A percentile compares a stretch with the other conserved stretches of the same genome.
Evolutionary conservation across 208 protist species (phyloP).

Genomic region (Strigomonas culicis): DNA sequence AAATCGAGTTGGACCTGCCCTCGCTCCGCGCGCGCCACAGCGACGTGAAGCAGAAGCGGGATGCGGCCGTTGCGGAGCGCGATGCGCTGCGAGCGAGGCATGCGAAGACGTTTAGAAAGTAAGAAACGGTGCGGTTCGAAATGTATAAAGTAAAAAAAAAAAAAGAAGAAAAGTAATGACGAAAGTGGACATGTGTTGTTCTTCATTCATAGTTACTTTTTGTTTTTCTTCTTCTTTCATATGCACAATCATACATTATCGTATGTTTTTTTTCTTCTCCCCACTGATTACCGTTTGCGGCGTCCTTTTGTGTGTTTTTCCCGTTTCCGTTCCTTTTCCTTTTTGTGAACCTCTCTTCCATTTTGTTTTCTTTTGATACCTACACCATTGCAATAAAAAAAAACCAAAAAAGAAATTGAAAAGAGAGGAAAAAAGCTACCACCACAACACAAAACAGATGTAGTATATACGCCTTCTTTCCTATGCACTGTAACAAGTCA

Average conservation of each 20-base stretch:
- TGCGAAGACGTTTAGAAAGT: slow-evolving; percentile 36
- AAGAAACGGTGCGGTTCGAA: slow-evolving; percentile 15
- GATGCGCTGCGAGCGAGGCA: slow-evolving; percentile 31
- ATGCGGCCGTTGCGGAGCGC: slow-evolving; percentile 9
- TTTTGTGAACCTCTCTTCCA: background rate
- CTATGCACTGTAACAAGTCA: too few species aligned
- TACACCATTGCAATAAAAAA: background rate
- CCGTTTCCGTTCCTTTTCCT: background rate
- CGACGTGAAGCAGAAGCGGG: slow-evolving; percentile 21
- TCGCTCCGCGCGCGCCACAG: slow-evolving; percentile 34
- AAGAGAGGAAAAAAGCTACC: too few species aligned
- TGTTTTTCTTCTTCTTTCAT: slow-evolving; percentile 1
- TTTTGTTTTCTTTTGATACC: background rate
- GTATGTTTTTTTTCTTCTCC: slow-evolving; percentile 5
- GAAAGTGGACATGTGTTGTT: background rate
- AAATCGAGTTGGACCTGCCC: slow-evolving; percentile 29
- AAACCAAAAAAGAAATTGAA: too few species aligned
- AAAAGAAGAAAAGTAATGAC: slow-evolving; percentile 6
- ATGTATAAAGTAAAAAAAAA: slow-evolving; percentile 4
- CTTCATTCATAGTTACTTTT: slow-evolving; percentile 4
- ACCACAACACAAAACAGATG: too few species aligned
- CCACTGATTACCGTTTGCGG: background rate
- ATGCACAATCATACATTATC: background rate
- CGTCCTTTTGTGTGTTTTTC: background rate
- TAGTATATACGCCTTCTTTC: too few species aligned